Conservation (phyloP, 352 stramenopile species). For the Aphanomyces astaci region DNA sequence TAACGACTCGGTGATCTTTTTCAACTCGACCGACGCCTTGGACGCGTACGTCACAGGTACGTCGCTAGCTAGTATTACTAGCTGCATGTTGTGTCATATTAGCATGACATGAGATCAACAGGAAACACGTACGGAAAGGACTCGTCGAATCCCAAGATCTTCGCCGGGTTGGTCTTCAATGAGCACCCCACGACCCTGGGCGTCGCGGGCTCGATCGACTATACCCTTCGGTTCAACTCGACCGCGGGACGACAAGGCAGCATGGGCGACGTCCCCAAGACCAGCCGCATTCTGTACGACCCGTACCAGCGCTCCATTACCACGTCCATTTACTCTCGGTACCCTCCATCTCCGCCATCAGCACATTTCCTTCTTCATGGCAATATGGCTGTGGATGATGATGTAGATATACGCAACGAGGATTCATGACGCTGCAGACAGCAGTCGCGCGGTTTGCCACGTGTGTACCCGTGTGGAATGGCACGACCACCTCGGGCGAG, state of each 20-base stretch:
- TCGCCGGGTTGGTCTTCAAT: slow-evolving; percentile 57
- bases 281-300: no score
- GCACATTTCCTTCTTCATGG: no score
- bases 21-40: slow-evolving; percentile 35
- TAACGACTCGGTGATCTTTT: slow-evolving; percentile 54
- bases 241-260: slow-evolving; percentile 29
- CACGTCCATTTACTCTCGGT: no score
- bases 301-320: slow-evolving; percentile 35
- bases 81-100: no score
- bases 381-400: no score
- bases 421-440: slow-evolving; percentile 57
- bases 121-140: slow-evolving; percentile 49
- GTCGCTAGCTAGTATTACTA: no score
- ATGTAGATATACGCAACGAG: slow-evolving; percentile 38
- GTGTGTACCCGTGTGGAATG: no score
- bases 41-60: slow-evolving; percentile 44
- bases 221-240: slow-evolving; percentile 6
- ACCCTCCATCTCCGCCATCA: no score
- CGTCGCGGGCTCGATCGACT: not conserved
- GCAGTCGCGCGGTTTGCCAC: slow-evolving; percentile 51
- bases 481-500: no score
- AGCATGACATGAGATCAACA: no score
- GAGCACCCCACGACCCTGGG: slow-evolving; percentile 26
- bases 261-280: no score
- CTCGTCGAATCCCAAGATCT: slow-evolving; percentile 45